These are phyloP conservation scores for Circinella minor DNA, from an alignment of 371 early-diverging fungal genomes.

Conservation along the genomic window DNA sequence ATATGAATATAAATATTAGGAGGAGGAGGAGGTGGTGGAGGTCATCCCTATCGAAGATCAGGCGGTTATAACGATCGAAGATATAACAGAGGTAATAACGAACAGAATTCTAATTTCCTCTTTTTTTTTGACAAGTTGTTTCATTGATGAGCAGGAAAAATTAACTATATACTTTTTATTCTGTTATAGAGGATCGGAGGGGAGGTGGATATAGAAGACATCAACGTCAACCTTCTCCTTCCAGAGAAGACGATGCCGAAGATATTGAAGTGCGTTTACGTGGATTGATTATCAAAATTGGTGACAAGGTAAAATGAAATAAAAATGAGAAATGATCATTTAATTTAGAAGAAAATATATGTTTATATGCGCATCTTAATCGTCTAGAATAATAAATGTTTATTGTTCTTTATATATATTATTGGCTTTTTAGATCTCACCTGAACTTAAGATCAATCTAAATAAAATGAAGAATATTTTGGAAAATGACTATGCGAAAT, in stretches of 20 bases:
- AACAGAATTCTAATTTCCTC: too few relatives aligned
- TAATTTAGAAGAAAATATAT: too few relatives aligned
- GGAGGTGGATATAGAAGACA: constrained; percentile 28
- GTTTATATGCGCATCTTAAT: too few relatives aligned
- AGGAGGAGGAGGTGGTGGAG: constrained; percentile 20
- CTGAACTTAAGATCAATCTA: constrained; percentile 65
- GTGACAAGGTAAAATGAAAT: constrained; percentile 64
- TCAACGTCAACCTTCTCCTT: constrained; percentile 26
- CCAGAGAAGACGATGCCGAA: constrained; percentile 58
- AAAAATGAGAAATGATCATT: too few relatives aligned
- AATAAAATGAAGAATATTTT: constrained; percentile 73
- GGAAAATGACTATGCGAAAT: constrained; percentile 70
- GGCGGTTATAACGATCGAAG: constrained; percentile 2
- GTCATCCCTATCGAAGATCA: background rate
- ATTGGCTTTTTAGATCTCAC: constrained; percentile 45
- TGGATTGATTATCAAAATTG: constrained; percentile 77
- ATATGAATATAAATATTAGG: background rate
- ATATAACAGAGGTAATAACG: background rate
- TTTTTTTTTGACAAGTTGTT: too few relatives aligned
- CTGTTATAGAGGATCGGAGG: constrained; percentile 30
- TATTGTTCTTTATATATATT: too few relatives aligned
- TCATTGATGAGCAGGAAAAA: too few relatives aligned
- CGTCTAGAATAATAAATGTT: too few relatives aligned
- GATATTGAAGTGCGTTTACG: constrained; percentile 74
- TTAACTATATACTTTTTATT: background rate